Evolutionary conservation across 2,329 filamentous ascomycete genomes (phyloP).

Genomic region (Fusarium drepaniforme): DNA sequence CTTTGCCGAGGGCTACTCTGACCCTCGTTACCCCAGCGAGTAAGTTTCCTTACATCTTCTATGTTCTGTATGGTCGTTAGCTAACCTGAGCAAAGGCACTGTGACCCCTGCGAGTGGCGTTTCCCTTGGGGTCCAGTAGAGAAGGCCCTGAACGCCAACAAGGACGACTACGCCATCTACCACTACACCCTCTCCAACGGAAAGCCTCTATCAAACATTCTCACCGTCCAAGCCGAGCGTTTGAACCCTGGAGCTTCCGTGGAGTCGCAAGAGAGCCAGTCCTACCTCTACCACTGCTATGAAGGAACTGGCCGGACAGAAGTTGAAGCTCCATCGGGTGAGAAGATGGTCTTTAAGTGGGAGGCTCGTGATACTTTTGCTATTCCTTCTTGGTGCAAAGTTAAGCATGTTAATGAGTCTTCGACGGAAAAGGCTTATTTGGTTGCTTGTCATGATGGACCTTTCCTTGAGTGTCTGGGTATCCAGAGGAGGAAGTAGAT

Average conservation of each 20-base stretch:
- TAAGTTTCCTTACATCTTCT: conserved; percentile 26
- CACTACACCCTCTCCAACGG: conserved; percentile 52
- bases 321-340: conserved; percentile 49
- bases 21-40: conserved; percentile 62
- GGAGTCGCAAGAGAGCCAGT: conserved; percentile 58
- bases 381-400: conserved; percentile 63
- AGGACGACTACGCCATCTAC: conserved; percentile 46
- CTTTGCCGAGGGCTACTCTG: conserved; percentile 64
- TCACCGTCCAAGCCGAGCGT: conserved; percentile 63
- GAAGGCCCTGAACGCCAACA: conserved; percentile 49
- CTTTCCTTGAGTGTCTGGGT: conserved; percentile 45
- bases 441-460: conserved; percentile 50
- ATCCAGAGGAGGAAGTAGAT: conserved; percentile 13
- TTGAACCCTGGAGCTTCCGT: conserved; percentile 53
- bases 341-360: conserved; percentile 56
- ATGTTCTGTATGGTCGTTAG: no score
- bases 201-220: conserved; percentile 54
- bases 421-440: conserved; percentile 46
- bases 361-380: conserved; percentile 64
- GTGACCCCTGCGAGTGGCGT: conserved; percentile 54
- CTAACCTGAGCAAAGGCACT: conserved; percentile 22
- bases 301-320: conserved; percentile 58
- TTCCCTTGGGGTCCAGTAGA: conserved; percentile 60
- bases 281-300: conserved; percentile 66
- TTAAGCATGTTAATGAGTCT: conserved; percentile 58